These are phyloP conservation scores for Brasilioporus rufonigricans DNA, from an alignment of 768 basidiomycete genomes.

Conservation along the genomic window DNA sequence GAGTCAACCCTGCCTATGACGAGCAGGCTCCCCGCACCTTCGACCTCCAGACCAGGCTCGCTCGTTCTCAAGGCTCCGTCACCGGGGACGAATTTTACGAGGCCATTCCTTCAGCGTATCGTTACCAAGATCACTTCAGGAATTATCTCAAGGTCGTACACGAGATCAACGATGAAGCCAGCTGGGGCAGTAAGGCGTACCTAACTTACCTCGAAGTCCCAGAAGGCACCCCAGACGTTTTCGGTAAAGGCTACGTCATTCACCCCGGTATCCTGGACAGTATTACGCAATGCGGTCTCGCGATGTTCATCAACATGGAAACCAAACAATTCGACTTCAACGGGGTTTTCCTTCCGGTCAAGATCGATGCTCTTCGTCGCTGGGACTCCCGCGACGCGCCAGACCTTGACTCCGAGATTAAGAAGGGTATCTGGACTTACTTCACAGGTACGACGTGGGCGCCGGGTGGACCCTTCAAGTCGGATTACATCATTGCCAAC, in stretches of 20 bases:
- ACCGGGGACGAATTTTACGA: constrained; percentile 20
- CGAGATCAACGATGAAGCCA: constrained; percentile 26
- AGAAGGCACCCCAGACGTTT: constrained; percentile 26
- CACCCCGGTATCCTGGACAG: constrained; percentile 35
- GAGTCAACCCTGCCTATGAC: constrained; percentile 26
- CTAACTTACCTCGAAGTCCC: constrained; percentile 23
- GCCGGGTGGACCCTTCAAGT: constrained; percentile 21
- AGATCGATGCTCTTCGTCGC: constrained; percentile 29
- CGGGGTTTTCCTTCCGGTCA: constrained; percentile 32
- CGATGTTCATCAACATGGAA: constrained; percentile 30
- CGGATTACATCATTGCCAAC: constrained; percentile 29
- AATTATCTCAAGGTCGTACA: constrained; percentile 29
- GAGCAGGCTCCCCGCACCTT: constrained; percentile 20
- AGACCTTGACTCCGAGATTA: constrained; percentile 25
- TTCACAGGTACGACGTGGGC: constrained; percentile 25
- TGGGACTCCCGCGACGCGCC: constrained; percentile 28
- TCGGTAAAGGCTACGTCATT: constrained; percentile 29
- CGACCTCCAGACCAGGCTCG: constrained; percentile 23
- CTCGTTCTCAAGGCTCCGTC: constrained; percentile 15
- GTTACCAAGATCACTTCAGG: constrained; percentile 25
- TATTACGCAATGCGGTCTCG: constrained; percentile 32
- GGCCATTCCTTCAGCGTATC: constrained; percentile 18
- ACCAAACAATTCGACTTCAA: constrained; percentile 32
- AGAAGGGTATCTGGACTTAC: constrained; percentile 32
- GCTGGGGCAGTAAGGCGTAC: constrained; percentile 29